Evolutionary conservation across 768 basidiomycete genomes (phyloP).

Genomic region (Phlebiopsis gigantea): DNA sequence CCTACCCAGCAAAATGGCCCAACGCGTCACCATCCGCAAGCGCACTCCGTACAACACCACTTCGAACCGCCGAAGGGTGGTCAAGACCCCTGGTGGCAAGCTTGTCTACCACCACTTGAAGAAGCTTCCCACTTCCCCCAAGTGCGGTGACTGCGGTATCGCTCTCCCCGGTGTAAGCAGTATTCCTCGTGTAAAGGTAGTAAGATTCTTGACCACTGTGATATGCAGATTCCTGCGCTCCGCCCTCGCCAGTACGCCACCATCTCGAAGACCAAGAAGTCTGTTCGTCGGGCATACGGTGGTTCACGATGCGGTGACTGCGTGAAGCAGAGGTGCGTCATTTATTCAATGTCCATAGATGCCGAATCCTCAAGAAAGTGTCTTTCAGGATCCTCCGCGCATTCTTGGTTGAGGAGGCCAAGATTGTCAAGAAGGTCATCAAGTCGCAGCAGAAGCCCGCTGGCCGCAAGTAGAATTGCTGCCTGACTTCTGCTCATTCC

Average conservation of each 20-base stretch:
- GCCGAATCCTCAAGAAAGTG: not conserved
- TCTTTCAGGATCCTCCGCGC: conserved; percentile 83
- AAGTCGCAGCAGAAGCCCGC: conserved; percentile 69
- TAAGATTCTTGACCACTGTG: conserved; percentile 8
- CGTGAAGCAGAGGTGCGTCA: conserved; percentile 84
- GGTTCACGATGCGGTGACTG: conserved; percentile 96
- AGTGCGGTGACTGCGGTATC: conserved; percentile 98
- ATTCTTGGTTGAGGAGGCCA: conserved; percentile 99
- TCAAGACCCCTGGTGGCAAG: conserved; percentile 98
- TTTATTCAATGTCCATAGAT: no score
- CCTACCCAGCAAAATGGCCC: conserved; percentile 62
- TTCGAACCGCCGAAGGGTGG: conserved; percentile 89
- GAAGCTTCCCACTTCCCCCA: conserved; percentile 87
- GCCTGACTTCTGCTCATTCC: not conserved
- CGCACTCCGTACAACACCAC: conserved; percentile 97
- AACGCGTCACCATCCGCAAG: conserved; percentile 99
- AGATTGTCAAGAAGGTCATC: conserved; percentile 99
- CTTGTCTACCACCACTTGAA: conserved; percentile 97
- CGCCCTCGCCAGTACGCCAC: conserved; percentile 94
- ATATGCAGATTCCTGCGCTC: conserved; percentile 78
- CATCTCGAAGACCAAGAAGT: conserved; percentile 96
- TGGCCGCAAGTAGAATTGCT: conserved; percentile 23
- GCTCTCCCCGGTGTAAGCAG: conserved; percentile 87
- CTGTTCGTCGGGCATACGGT: conserved; percentile 93
- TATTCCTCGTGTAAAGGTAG: not conserved